phyloP scores from a whole-genome alignment of 192 early-diverging fungal genomes.

The Neocallimastix lanati region DNA sequence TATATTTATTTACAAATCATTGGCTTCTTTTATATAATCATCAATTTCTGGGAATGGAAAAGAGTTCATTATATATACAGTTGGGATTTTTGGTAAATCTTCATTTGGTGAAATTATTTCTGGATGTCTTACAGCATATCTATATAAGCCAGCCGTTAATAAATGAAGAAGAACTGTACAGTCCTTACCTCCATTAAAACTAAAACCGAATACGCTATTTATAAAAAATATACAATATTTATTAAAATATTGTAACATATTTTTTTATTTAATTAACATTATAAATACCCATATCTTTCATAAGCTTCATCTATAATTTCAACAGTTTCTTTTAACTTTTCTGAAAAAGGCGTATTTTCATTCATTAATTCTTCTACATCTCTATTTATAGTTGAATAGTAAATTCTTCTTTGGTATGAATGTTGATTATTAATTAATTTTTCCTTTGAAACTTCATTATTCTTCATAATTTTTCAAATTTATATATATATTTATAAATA shows the following conservation, averaged over 20 bases:
- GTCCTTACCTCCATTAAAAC: constrained; percentile 95
- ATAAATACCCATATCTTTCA: constrained; percentile 27
- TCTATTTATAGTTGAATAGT: constrained; percentile 1
- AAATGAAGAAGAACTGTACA: constrained; percentile 82
- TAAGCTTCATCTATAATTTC: constrained; percentile 33
- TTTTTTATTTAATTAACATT: neutral
- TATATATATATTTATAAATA: too few species aligned
- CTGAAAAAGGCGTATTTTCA: constrained; percentile 5
- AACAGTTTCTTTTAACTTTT: constrained; percentile 17
- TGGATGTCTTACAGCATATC: constrained; percentile 3
- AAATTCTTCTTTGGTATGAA: neutral
- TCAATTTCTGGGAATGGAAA: constrained; percentile 77
- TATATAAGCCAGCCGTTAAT: constrained; percentile 42
- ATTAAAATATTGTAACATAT: too few species aligned
- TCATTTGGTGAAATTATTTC: neutral
- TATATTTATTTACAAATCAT: neutral
- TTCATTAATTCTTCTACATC: constrained; percentile 8
- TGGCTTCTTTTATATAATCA: constrained; percentile 50
- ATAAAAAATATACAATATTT: too few species aligned
- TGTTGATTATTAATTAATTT: neutral
- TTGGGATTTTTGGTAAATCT: constrained; percentile 17
- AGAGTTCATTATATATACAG: constrained; percentile 58
- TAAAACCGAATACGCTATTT: constrained; percentile 41
- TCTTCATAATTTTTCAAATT: too few species aligned
- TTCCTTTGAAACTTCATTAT: neutral